Base-by-base conservation (phyloP, 148 eudicot species). In the Cornus suecica region DNA sequence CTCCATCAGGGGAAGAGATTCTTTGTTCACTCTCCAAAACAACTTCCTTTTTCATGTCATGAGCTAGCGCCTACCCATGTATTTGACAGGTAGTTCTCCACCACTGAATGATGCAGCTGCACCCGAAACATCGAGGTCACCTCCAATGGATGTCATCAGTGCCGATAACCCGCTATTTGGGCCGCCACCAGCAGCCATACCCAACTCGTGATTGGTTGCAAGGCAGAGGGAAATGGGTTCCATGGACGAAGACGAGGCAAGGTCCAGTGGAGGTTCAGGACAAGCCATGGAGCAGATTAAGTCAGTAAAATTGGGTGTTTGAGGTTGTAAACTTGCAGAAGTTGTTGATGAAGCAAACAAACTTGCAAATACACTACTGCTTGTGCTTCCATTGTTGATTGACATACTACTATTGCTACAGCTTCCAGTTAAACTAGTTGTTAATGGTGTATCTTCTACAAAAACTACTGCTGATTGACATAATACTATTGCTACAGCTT, bases 191-290 rank as follows among this genome's bases (percentile, higher is more conserved):
- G 88, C 94, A 1, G 94, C 90, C 92, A 93, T 90, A 34, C 98
- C 98, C 69, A 93, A 77, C 24, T 90, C 91, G 16, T 90, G 90
- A 84, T 81, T 92, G 25, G 92, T 92, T 4, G 97, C 78, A 10
- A 95, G 90, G 78, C 99, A 84, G 23, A 92, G 91, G 29, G 97
- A 88, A 37, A 90, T 74, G 18, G 92, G 92, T 77, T 92, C 92
- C 0, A 78, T 74, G 37, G 89, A 83, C 14, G 84, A 78, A 45
- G 92, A 76, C 52, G 90, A 85, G 24, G 80, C 75, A 15, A 78
- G 71, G 62, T 87, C 88, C 5, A 82, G 60, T 10, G 85, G 58
- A 10, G 72, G 77, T 64, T 85, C 87, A 24, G 93, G 86, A 54
- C 71, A 90, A 69, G 88, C 68, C 82, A 87, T 81, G 37, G 90